Evolutionary conservation across 805 yeast genomes (phyloP), one percentile per base, ranked within the genome.

Genomic region (Candida piceae): DNA sequence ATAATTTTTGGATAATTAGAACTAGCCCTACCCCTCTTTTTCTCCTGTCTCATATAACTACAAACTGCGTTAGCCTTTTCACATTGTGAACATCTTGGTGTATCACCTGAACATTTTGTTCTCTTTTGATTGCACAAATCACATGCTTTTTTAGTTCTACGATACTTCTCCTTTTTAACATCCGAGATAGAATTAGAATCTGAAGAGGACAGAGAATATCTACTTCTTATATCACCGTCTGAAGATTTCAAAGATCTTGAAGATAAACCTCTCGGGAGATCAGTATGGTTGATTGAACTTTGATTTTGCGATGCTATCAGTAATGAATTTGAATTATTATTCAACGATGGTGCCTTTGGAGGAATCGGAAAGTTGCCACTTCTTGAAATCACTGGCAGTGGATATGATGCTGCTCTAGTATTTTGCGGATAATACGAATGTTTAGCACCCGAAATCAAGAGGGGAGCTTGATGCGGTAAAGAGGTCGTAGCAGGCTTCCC

Each of bases 11-110:
- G 70, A 35, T 66, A 64, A 34, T 62, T 64, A 1, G 58, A 62
- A 36, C 65, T 58, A 1, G 75, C 75, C 39, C 74, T 55, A 7
- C 76, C 76, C 35, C 76, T 50, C 45, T 67, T 68, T 45, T 60
- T 67, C 40, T 68, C 70, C 32, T 61, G 54, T 25, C 76, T 53
- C 8, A 62, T 41, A 40, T 71, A 71, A 1, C 71, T 64, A 41
- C 74, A 69, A 6, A 48, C 41, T 1, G 55, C 47, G 25, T 52
- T 48, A 1, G 58, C 41, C 34, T 57, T 59, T 1, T 42, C 15
- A 38, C 77, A 71, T 38, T 69, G 71, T 3, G 56, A 45, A 43
- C 76, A 71, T 7, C 39, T 32, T 1, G 76, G 77, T 5, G 43
- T 43, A 16, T 53, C 58, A 3, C 77, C 77, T 38, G 70, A 70